Percentiles rank a stretch among this genome's conserved stretches.
phyloP scores from a whole-genome alignment of 768 basidiomycete species.

The Lenzites betulinus region DNA sequence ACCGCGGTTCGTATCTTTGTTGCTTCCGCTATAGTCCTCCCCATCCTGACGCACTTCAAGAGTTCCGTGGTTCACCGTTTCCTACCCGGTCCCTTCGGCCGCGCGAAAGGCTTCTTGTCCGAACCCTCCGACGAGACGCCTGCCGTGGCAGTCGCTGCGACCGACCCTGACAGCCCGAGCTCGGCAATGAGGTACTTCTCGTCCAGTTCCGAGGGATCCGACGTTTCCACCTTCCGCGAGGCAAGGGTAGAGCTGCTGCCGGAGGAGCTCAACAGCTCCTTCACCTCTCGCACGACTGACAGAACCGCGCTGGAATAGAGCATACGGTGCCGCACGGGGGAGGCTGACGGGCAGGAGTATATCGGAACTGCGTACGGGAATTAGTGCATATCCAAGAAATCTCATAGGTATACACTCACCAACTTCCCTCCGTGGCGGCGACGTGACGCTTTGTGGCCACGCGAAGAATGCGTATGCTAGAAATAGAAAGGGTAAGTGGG shows the following conservation, averaged over 20 bases:
- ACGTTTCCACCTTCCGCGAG: constrained; percentile 78
- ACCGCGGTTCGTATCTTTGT: too few relatives aligned
- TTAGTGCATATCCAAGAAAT: neutral
- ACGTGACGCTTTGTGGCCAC: constrained; percentile 51
- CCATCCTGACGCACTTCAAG: neutral
- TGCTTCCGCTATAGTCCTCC: neutral
- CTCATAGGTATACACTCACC: constrained; percentile 39
- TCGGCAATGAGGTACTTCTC: constrained; percentile 62
- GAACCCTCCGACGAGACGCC: constrained; percentile 23
- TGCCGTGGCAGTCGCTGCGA: constrained; percentile 18
- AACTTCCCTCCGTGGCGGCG: constrained; percentile 55
- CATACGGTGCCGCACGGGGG: constrained; percentile 87
- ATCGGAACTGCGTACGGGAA: constrained; percentile 66
- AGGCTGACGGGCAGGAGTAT: constrained; percentile 84
- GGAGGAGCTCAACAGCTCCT: constrained; percentile 48
- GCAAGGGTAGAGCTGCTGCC: constrained; percentile 42
- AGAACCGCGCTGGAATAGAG: constrained; percentile 77
- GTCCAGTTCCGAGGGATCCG: constrained; percentile 72
- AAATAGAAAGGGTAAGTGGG: constrained; percentile 10
- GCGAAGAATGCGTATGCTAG: constrained; percentile 64
- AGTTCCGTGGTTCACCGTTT: constrained; percentile 38
- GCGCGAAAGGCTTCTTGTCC: constrained; percentile 59
- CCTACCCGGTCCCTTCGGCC: constrained; percentile 69
- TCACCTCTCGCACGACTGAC: constrained; percentile 57
- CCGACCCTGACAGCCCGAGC: constrained; percentile 42